Evolutionary conservation across 2,329 filamentous ascomycete genomes (phyloP), one percentile per base, ranked within the genome.

Genomic region (Fusarium heterosporum): DNA sequence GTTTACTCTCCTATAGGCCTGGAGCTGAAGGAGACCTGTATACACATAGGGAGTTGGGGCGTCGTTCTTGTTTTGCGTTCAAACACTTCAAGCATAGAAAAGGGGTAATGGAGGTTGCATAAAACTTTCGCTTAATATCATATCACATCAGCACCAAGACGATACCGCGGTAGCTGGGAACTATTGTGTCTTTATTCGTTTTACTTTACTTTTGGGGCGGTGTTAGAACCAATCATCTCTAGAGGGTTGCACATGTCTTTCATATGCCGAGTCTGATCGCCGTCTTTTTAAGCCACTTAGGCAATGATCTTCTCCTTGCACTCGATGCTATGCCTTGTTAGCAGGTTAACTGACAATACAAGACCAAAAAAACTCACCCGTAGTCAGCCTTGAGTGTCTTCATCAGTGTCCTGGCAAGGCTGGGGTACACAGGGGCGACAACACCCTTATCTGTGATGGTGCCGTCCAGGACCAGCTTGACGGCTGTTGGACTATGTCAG

Each of bases 381-480:
- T 93, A 92, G 74, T 93, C 87, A 78, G 91, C 88, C 84, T 90
- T 89, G 61, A 96, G 84, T 77, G 92, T 90, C 81, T 90, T 87
- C 80, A 94, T 89, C 72, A 96, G 80, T 36, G 92, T 90, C 73
- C 85, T 84, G 75, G 88, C 90, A 75, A 95, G 87, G 74, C 90
- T 87, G 61, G 85, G 83, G 72, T 82, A 89, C 86, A 95, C 91
- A 16, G 92, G 92, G 26, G 92, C 93, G 61, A 96, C 79, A 50
- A 96, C 83, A 77, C 90, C 91, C 81, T 87, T 90, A 77, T 92
- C 85, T 45, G 81, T 85, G 64, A 94, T 88, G 4, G 88, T 91
- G 17, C 91, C 91, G 77, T 93, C 84, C 38, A 95, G 85, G 25
- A 96, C 90, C 82, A 90, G 87, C 84, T 92, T 85, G 64, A 93